Evolutionary conservation across 768 basidiomycete genomes (phyloP).

Genomic region (Pholiota molesta): DNA sequence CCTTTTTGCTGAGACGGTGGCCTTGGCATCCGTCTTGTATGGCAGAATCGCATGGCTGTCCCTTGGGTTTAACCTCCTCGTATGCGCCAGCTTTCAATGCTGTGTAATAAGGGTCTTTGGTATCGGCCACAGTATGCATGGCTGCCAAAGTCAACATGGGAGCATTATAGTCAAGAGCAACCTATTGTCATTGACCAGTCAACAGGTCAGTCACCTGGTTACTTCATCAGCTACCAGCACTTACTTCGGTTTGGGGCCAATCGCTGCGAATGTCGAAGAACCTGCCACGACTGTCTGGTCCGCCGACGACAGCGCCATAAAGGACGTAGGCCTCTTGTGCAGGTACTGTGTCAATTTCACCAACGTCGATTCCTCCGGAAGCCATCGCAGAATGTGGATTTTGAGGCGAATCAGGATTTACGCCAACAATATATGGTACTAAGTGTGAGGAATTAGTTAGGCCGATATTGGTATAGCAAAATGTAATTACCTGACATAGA

Average conservation of each 20-base stretch:
- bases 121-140: conserved; percentile 69
- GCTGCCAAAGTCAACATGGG: conserved; percentile 88
- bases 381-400: conserved; percentile 94
- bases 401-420: conserved; percentile 85
- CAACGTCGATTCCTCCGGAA: conserved; percentile 76
- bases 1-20: conserved; percentile 57
- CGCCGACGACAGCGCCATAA: conserved; percentile 89
- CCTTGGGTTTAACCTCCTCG: conserved; percentile 59
- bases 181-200: conserved; percentile 34
- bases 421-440: conserved; percentile 87
- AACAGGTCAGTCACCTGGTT: neutral
- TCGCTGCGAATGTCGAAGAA: conserved; percentile 88
- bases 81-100: conserved; percentile 70
- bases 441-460: conserved; percentile 1
- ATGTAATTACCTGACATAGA: conserved; percentile 74
- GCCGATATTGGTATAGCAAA: neutral
- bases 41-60: conserved; percentile 79
- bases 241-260: conserved; percentile 87
- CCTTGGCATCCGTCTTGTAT: conserved; percentile 55
- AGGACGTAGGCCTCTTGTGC: conserved; percentile 72
- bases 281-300: conserved; percentile 73
- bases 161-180: conserved; percentile 89
- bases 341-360: conserved; percentile 72
- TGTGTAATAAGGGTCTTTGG: conserved; percentile 77
- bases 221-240: conserved; percentile 10